Evolutionary conservation across 2,329 filamentous ascomycete species (phyloP).

Genomic region (Apiospora sp.): DNA sequence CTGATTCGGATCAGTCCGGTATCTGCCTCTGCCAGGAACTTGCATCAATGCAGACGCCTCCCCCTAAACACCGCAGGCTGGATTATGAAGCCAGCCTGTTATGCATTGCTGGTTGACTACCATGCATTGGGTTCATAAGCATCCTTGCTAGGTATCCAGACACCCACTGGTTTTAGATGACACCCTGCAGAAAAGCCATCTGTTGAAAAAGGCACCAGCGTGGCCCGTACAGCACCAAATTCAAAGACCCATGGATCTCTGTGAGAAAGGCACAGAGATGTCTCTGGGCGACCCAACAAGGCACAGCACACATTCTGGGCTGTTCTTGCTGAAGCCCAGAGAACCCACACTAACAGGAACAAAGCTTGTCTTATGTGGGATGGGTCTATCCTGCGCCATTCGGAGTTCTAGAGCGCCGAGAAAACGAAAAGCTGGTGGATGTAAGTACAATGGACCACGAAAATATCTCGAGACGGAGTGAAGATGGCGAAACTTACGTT

Average conservation of each 20-base stretch:
- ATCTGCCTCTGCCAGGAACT: constrained; percentile 6
- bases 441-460: constrained; percentile 35
- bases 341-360: constrained; percentile 4
- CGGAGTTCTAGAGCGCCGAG: constrained; percentile 69
- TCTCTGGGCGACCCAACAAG: constrained; percentile 16
- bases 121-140: constrained; percentile 5
- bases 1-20: constrained; percentile 1
- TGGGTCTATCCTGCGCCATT: constrained; percentile 6
- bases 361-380: neutral
- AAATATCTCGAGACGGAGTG: neutral
- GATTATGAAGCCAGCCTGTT: neutral
- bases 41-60: constrained; percentile 4
- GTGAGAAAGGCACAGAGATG: constrained; percentile 11
- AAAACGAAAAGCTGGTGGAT: constrained; percentile 74
- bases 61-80: neutral
- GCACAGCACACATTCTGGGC: neutral
- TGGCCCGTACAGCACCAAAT: constrained; percentile 20
- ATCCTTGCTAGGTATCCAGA: neutral
- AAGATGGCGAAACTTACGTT: constrained; percentile 74
- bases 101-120: neutral
- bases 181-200: constrained; percentile 5
- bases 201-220: constrained; percentile 1
- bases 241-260: constrained; percentile 20
- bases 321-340: constrained; percentile 9
- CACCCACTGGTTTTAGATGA: constrained; percentile 2